Evolutionary conservation across 2,329 filamentous ascomycete species (phyloP), one percentile per base, ranked within the genome.

Genomic region (Penicillium sp.): DNA sequence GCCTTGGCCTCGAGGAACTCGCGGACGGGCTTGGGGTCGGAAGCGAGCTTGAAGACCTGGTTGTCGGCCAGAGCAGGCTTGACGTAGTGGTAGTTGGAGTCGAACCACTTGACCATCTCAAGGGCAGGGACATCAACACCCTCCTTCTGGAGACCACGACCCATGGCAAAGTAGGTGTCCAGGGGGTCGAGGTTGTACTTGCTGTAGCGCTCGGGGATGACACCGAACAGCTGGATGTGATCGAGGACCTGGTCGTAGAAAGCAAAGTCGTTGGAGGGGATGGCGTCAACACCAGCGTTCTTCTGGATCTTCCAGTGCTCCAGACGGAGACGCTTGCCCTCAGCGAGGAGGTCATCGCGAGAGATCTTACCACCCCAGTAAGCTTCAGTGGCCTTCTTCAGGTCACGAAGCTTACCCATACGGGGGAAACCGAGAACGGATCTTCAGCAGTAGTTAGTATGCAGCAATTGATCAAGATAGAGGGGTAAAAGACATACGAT

Each of bases 21-120:
- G 70, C 78, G 83, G 67, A 99, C 91, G 69, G 95, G 92, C 89
- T 99, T 99, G 78, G 95, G 92, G 79, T 88, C 89, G 69, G 86
- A 81, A 62, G 84, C 80, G 63, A 99, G 91, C 81, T 89, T 93
- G 88, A 99, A 99, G 75, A 85, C 88, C 87, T 99, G 95, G 85
- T 91, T 90, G 83, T 97, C 89, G 82, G 97, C 92, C 68, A 99
- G 87, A 63, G 95, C 97, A 65, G 95, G 95, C 88, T 98, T 98
- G 83, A 98, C 95, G 80, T 99, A 99, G 87, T 53, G 54, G 47
- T 99, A 99, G 90, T 99, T 99, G 67, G 92, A 96, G 86, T 99
- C 95, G 77, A 99, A 99, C 95, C 95, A 99, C 86, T 99, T 99
- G 73, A 99, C 95, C 95, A 99, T 99, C 86, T 99, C 95, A 80